Percentiles rank a stretch among this genome's conserved stretches.
These are phyloP conservation scores for Arthrobotrys sinensis DNA, from an alignment of 2,329 filamentous ascomycete species.

Conservation along the genomic window DNA sequence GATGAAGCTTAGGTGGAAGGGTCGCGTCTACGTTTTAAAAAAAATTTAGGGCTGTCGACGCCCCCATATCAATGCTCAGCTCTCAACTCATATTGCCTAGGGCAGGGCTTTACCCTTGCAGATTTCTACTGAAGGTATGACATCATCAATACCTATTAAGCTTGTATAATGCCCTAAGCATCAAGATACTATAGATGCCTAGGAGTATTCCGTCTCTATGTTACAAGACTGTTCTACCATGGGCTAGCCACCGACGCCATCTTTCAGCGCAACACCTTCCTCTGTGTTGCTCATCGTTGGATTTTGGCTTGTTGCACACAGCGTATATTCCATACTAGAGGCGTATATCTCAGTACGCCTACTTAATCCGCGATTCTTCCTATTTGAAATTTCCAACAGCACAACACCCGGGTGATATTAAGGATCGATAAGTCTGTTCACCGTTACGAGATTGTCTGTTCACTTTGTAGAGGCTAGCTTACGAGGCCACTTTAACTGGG, in stretches of 20 bases:
- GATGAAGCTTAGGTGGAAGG: conserved; percentile 1
- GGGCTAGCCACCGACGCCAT: background rate
- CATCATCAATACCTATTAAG: background rate
- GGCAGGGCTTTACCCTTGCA: background rate
- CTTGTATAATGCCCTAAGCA: background rate
- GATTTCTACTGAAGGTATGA: background rate
- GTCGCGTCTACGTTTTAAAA: background rate
- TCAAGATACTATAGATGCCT: background rate
- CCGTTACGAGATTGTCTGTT: too few relatives aligned
- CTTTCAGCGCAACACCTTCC: conserved; percentile 1
- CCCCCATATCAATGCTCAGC: conserved; percentile 2
- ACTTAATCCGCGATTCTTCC: conserved; percentile 8
- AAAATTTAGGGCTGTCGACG: background rate
- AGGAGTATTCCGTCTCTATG: background rate
- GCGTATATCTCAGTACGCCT: conserved; percentile 26
- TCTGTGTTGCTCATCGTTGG: conserved; percentile 40
- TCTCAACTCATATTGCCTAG: background rate
- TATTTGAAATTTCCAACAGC: background rate
- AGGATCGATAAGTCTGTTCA: too few relatives aligned
- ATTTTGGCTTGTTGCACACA: conserved; percentile 37
- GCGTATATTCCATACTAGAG: conserved; percentile 3
- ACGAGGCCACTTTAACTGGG: too few relatives aligned
- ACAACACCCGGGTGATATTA: background rate
- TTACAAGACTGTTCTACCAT: background rate
- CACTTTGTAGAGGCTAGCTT: too few relatives aligned